A percentile compares a stretch with the other conserved stretches of the same genome.
Conservation (phyloP, 2,329 filamentous ascomycete species). For the Clarireedia hainanense region DNA sequence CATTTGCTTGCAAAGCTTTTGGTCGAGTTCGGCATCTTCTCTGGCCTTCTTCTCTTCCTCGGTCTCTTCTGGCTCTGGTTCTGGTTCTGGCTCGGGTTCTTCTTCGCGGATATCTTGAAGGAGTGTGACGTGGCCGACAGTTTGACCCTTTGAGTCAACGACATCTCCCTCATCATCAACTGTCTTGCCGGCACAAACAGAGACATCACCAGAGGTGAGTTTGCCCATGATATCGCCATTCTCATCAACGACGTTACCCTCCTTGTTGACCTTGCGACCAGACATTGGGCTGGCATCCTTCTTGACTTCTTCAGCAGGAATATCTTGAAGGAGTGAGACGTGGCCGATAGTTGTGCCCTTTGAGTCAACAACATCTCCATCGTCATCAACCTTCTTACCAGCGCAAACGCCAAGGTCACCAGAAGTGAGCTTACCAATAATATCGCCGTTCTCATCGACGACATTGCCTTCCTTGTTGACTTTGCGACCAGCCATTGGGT, state of each 20-base stretch:
- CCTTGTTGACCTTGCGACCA: conserved; percentile 48
- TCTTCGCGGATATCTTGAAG: conserved; percentile 48
- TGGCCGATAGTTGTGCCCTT: conserved; percentile 62
- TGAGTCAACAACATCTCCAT: conserved; percentile 64
- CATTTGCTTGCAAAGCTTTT: conserved; percentile 72
- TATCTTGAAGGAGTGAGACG: conserved; percentile 56
- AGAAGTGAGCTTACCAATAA: conserved; percentile 59
- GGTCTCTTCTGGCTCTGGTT: conserved; percentile 41
- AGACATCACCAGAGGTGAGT: conserved; percentile 59
- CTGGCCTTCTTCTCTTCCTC: conserved; percentile 50
- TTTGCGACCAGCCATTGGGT: conserved; percentile 43
- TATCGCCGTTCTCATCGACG: conserved; percentile 49
- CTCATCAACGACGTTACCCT: conserved; percentile 51
- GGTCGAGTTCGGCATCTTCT: conserved; percentile 55
- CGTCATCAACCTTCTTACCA: conserved; percentile 62
- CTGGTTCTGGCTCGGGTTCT: conserved; percentile 29
- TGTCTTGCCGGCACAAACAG: conserved; percentile 58
- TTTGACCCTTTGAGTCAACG: conserved; percentile 58
- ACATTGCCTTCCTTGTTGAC: conserved; percentile 54
- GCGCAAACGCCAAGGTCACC: conserved; percentile 57
- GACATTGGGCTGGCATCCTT: conserved; percentile 44
- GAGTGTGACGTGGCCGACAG: conserved; percentile 60
- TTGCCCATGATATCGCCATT: conserved; percentile 57
- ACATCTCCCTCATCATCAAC: conserved; percentile 66
- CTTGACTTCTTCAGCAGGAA: conserved; percentile 45